Conservation (phyloP, 1,284 basidiomycete genomes). For the Ustilago bromivora region DNA sequence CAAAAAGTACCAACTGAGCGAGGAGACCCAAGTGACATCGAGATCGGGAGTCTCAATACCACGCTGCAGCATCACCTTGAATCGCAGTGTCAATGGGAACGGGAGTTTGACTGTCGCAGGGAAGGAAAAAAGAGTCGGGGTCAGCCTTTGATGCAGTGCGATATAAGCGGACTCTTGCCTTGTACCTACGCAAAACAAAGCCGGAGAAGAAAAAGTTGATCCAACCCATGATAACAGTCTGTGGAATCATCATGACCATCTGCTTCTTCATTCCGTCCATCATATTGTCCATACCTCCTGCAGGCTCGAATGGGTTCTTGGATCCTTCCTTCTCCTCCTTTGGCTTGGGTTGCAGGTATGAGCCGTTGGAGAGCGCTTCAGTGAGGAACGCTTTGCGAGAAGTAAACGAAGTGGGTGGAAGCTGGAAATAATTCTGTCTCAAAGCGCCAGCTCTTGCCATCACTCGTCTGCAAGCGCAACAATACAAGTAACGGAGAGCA, state of each 20-base stretch:
- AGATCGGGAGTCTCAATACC: slow-evolving; percentile 96
- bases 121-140: background rate
- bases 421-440: slow-evolving; percentile 58
- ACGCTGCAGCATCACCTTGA: slow-evolving; percentile 98
- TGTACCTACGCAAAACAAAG: slow-evolving; percentile 85
- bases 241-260: slow-evolving; percentile 77
- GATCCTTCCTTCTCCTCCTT: slow-evolving; percentile 69
- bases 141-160: background rate
- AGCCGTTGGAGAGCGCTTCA: slow-evolving; percentile 57
- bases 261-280: slow-evolving; percentile 99
- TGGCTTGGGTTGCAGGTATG: slow-evolving; percentile 59
- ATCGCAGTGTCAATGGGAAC: slow-evolving; percentile 94
- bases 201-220: slow-evolving; percentile 99
- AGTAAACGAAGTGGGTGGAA: slow-evolving; percentile 58
- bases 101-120: slow-evolving; percentile 81
- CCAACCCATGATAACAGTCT: slow-evolving; percentile 99
- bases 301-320: slow-evolving; percentile 80
- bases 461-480: slow-evolving; percentile 47
- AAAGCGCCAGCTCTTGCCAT: slow-evolving; percentile 55
- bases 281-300: slow-evolving; percentile 94
- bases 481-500: background rate
- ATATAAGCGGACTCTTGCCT: too few relatives aligned
- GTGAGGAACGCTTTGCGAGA: slow-evolving; percentile 55
- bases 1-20: slow-evolving; percentile 98
- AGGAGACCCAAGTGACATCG: slow-evolving; percentile 99